Evolutionary conservation across 345 rosid genomes (phyloP).

Genomic region (Erysimum cheiranthoides): DNA sequence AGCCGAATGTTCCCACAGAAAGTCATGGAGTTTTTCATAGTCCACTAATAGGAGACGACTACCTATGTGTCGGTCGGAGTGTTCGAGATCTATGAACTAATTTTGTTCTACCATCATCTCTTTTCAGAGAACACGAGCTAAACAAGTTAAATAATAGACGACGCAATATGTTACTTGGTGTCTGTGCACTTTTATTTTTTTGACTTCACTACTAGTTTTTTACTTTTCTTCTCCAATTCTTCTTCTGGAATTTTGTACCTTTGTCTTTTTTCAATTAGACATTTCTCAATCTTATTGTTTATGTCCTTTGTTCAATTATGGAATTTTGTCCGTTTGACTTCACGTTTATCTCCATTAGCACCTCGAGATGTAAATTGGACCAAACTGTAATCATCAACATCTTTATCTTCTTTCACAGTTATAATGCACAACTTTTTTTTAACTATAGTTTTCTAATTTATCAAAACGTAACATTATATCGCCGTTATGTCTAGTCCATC

Average conservation of each 20-base stretch:
- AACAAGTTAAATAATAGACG: neutral
- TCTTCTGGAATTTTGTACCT: neutral
- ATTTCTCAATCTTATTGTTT: neutral
- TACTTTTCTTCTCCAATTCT: neutral
- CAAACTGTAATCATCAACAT: too few species aligned
- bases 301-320: too few species aligned
- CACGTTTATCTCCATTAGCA: too few species aligned
- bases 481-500: too few species aligned
- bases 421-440: too few species aligned
- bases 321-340: too few species aligned
- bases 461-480: too few species aligned
- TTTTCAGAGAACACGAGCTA: neutral
- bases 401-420: too few species aligned
- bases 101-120: neutral
- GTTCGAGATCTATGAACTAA: neutral
- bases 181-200: neutral
- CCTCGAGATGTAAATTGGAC: too few species aligned
- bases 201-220: neutral
- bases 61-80: neutral
- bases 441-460: too few species aligned
- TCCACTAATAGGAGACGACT: neutral
- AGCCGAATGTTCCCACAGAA: neutral
- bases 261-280: neutral
- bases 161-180: neutral
- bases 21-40: slow-evolving; percentile 17